phyloP scores from a whole-genome alignment of 495 filamentous ascomycete genomes.

The Hamigera avellanea region DNA sequence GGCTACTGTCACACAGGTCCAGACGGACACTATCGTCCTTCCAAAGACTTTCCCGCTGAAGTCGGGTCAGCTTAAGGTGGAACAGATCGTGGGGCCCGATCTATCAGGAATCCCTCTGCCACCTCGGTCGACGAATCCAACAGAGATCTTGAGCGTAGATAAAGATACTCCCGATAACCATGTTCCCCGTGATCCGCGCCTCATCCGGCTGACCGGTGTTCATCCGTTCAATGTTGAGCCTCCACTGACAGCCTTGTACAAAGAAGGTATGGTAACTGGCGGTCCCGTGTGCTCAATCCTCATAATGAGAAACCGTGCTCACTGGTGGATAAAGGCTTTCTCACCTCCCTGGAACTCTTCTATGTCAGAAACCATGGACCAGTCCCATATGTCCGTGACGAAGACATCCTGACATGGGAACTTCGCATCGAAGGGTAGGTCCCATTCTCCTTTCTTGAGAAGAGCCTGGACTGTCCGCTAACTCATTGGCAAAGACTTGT shows the following conservation, averaged over 20 bases:
- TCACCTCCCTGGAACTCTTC: conserved; percentile 86
- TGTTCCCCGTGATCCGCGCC: conserved; percentile 74
- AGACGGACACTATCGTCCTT: conserved; percentile 10
- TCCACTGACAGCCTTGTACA: conserved; percentile 65
- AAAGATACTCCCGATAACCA: conserved; percentile 74
- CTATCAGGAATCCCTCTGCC: conserved; percentile 53
- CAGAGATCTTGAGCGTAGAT: conserved; percentile 59
- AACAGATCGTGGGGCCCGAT: conserved; percentile 11
- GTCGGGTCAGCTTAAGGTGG: conserved; percentile 14
- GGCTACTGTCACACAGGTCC: conserved; percentile 17
- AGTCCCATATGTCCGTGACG: conserved; percentile 66
- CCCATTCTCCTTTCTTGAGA: background rate
- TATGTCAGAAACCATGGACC: conserved; percentile 94
- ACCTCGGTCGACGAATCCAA: conserved; percentile 51
- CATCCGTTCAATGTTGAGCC: conserved; percentile 95
- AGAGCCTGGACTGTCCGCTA: background rate
- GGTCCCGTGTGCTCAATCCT: too few relatives aligned
- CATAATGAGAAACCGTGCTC: too few relatives aligned
- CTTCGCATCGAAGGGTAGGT: conserved; percentile 71
- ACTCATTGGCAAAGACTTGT: conserved; percentile 44
- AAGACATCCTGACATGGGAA: conserved; percentile 68
- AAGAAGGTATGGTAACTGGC: conserved; percentile 46
- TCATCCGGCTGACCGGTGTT: conserved; percentile 81
- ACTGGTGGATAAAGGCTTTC: conserved; percentile 42
- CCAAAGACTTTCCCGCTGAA: conserved; percentile 11